Conservation (phyloP, 169 alveolate genomes). For the Babesia bigemina region DNA sequence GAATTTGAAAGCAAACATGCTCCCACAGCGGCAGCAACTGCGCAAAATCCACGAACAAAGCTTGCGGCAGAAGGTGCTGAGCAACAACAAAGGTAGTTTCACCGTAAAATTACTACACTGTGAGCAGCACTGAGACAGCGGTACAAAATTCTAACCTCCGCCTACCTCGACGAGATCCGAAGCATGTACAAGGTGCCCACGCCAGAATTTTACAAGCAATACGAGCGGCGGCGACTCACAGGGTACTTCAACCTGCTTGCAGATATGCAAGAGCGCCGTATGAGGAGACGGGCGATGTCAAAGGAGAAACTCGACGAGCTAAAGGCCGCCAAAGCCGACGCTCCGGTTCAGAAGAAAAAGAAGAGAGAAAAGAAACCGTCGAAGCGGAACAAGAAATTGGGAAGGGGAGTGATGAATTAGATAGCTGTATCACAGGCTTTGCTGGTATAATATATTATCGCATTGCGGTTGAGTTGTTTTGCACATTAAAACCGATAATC, state of each 20-base stretch:
- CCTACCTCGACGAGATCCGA: conserved; percentile 58
- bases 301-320: conserved; percentile 2
- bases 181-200: conserved; percentile 37
- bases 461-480: no score
- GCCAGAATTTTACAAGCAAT: conserved; percentile 50
- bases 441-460: no score
- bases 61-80: conserved; percentile 38
- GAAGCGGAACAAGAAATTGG: conserved; percentile 49
- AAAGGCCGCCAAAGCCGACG: conserved; percentile 11
- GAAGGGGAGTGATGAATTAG: conserved; percentile 33
- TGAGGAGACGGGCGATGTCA: conserved; percentile 28
- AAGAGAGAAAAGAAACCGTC: conserved; percentile 53
- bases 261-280: conserved; percentile 45
- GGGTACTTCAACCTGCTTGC: conserved; percentile 63
- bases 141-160: conserved; percentile 50
- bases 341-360: conserved; percentile 13
- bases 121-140: conserved; percentile 46
- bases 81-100: conserved; percentile 35
- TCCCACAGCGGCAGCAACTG: conserved; percentile 41
- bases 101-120: not conserved
- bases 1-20: not conserved
- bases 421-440: no score
- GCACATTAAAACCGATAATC: no score
- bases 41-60: conserved; percentile 14
- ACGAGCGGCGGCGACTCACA: conserved; percentile 58